Base-by-base conservation (phyloP, 768 basidiomycete species). In the Hericium alpestre region DNA sequence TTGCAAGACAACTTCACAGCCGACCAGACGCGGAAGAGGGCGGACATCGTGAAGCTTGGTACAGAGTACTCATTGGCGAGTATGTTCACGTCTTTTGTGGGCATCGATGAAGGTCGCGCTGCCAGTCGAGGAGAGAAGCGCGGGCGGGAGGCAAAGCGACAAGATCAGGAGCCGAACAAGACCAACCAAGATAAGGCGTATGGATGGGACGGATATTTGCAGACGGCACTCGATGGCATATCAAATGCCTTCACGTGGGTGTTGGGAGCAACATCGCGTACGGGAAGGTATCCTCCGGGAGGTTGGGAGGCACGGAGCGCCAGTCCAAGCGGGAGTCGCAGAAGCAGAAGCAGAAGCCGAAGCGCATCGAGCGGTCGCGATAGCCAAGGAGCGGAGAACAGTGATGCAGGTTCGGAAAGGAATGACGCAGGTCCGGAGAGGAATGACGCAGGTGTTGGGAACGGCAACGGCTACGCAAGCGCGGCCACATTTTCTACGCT, bases 31-130 rank as follows among this genome's bases (percentile, higher is more conserved):
- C 63, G 74, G 27, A 70, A 70, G 23, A 76, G 71, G 64, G 76
- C 75, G 3, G 71, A 73, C 2, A 79, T 83, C 32, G 64, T 82
- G 11, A 71, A 73, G 39, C 71, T 84, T 1, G 82, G 80, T 6
- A 66, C 73, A 57, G 66, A 66, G 32, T 83, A 83, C 59, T 76
- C 77, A 56, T 72, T 85, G 46, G 75, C 72, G 1, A 83, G 77
- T 64, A 63, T 64, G 41, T 66, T 76, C 57, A 85, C 83, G 0
- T 80, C 80, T 1, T 85, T 84, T 61, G 69, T 85, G 47, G 82
- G 79, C 1, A 69, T 80, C 1, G 77, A 80, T 55, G n/a, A 63
- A 55, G 2, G 70, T 38, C 47, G 32, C 0, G 63, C 65, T 66
- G 57, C 51, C 10, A 61, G 59, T 43, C 64, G 65, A 7, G 25